Percentiles rank a stretch among this genome's conserved stretches.
Evolutionary conservation across 257 asterid species (phyloP).

Genomic region (Ehretia macrophylla): DNA sequence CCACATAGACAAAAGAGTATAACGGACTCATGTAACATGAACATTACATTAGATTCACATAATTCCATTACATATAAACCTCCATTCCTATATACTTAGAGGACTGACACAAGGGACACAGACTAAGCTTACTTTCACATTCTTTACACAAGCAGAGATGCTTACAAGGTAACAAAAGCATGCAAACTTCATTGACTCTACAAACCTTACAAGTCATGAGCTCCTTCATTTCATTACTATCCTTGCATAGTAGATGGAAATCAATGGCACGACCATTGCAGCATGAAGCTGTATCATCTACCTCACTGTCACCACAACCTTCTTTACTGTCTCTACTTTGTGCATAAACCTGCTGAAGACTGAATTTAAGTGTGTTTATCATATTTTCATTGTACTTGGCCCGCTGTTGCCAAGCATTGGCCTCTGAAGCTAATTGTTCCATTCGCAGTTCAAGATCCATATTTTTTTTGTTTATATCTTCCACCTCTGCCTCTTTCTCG

Average conservation of each 20-base stretch:
- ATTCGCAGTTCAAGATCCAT: slow-evolving; percentile 64
- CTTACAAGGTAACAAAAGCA: slow-evolving; percentile 94
- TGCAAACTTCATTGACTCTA: slow-evolving; percentile 63
- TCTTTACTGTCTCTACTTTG: slow-evolving; percentile 84
- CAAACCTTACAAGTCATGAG: slow-evolving; percentile 82
- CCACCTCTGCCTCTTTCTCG: slow-evolving; percentile 75
- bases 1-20: slow-evolving; percentile 9
- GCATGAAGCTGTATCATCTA: slow-evolving; percentile 85
- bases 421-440: slow-evolving; percentile 72
- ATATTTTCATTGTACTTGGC: slow-evolving; percentile 75
- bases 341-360: slow-evolving; percentile 69
- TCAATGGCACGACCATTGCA: slow-evolving; percentile 55
- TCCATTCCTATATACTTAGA: slow-evolving; percentile 79
- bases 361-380: slow-evolving; percentile 67
- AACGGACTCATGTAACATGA: slow-evolving; percentile 15
- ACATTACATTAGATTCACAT: slow-evolving; percentile 26
- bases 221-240: slow-evolving; percentile 48
- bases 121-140: slow-evolving; percentile 70
- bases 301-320: slow-evolving; percentile 98
- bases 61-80: slow-evolving; percentile 54
- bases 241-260: slow-evolving; percentile 41
- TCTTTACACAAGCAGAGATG: slow-evolving; percentile 93
- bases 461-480: slow-evolving; percentile 70
- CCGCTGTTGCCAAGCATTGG: slow-evolving; percentile 85
- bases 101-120: slow-evolving; percentile 83